Evolutionary conservation across 371 early-diverging fungal genomes (phyloP), one percentile per base, ranked within the genome.

Genomic region (Actinomortierella wolfii): DNA sequence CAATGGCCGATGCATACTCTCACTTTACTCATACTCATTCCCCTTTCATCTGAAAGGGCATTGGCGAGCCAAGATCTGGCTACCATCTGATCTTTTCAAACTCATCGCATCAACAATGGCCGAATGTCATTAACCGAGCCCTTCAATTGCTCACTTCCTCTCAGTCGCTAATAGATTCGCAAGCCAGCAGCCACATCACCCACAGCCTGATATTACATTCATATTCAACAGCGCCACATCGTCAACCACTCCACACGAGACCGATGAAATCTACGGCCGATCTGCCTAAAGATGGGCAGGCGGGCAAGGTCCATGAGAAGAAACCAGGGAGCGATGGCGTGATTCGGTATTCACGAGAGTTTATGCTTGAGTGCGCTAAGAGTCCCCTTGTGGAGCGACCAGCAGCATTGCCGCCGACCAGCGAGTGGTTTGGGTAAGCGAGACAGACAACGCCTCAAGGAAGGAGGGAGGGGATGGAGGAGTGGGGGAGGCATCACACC

Each of bases 271-370:
- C 59, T 20, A 61, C 39, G 39, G 40, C 62, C 39, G 54, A 57
- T 51, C 58, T 54, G 34, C 59, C 46, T 34, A 56, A 34, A 34
- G 11, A 24, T 13, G 28, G 45, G 43, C 54, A 26, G 67, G 54
- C 51, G 20, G 58, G 25, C 24, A 62, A 68, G 54, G 68, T 56
- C 24, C 49, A 20, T 21, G 47, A 45, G 2, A 20, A 18, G 21
- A 47, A 20, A 15, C 29, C 24, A 29, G 34, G 51, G 21, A 20
- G 54, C 18, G 56, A 51, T 51, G 45, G 58, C 5, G 70, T 70
- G 34, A 61, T 70, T 52, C 70, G 70, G 41, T 70, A 70, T 51
- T 70, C 70, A 15, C 64, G 60, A 28, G 70, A 70, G 47, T 70
- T 70, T 57, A 39, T 70, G 17, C 21, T 70, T 49, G 65, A 59